These are phyloP conservation scores for Chlamydomonas incerta DNA, from an alignment of 139 green algal species.

Conservation along the genomic window DNA sequence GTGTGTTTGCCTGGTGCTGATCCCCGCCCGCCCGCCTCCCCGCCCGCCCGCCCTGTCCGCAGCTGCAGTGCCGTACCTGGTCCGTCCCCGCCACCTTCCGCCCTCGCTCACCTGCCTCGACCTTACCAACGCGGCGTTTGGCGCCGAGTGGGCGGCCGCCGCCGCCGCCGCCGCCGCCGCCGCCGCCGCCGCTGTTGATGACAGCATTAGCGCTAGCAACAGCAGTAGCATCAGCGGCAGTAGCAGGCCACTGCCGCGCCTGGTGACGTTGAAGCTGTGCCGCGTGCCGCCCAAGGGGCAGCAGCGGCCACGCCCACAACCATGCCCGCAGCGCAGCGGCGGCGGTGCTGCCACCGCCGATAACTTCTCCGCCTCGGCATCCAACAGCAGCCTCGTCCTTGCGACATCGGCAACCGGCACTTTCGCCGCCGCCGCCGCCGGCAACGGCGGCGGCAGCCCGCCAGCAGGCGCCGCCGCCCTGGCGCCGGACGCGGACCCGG, in stretches of 20 bases:
- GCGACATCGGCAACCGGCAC: too few species aligned
- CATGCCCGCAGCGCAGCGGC: background rate
- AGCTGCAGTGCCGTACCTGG: conserved; percentile 3
- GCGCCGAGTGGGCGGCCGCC: conserved; percentile 9
- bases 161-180: too few species aligned
- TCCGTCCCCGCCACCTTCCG: conserved; percentile 32
- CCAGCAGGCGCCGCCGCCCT: too few species aligned
- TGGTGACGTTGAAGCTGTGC: background rate
- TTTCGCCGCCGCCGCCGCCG: too few species aligned
- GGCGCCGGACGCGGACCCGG: background rate
- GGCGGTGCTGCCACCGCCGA: too few species aligned
- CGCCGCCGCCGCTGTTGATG: background rate
- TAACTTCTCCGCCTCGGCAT: background rate
- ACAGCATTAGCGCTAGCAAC: background rate
- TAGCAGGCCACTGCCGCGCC: background rate
- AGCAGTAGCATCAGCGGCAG: background rate
- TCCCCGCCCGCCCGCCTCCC: too few species aligned
- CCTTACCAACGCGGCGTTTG: conserved; percentile 36
- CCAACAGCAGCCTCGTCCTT: background rate
- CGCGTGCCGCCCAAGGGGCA: background rate
- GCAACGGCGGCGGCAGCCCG: too few species aligned
- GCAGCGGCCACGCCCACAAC: too few species aligned
- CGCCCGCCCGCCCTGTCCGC: too few species aligned
- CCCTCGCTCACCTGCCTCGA: conserved; percentile 14
- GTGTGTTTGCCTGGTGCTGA: too few species aligned